Conservation (phyloP, 2,329 filamentous ascomycete genomes). For the Fusarium tuaranense region DNA sequence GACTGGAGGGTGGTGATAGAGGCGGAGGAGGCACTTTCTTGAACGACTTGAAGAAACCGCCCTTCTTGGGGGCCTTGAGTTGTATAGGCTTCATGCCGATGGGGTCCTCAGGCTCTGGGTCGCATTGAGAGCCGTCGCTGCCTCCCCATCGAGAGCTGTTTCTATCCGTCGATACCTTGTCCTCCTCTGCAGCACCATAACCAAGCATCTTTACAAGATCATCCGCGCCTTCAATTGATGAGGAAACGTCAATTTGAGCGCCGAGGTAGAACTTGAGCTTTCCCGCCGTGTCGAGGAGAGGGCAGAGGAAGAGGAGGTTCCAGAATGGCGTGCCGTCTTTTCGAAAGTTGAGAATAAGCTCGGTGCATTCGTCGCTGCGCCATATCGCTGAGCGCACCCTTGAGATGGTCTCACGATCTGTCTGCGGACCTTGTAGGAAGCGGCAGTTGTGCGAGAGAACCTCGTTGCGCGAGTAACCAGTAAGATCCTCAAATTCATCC, state of each 20-base stretch:
- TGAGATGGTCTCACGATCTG: constrained; percentile 54
- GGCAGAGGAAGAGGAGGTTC: constrained; percentile 67
- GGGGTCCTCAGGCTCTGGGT: constrained; percentile 44
- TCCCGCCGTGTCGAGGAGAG: constrained; percentile 61
- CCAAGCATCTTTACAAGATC: constrained; percentile 65
- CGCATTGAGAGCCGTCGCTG: constrained; percentile 26
- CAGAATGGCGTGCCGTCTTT: constrained; percentile 65
- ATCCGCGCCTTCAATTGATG: constrained; percentile 60
- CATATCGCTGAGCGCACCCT: constrained; percentile 57
- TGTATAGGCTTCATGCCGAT: constrained; percentile 38
- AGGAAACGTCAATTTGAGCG: constrained; percentile 68
- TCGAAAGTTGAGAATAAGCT: constrained; percentile 64
- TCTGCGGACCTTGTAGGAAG: constrained; percentile 62
- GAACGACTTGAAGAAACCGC: constrained; percentile 51
- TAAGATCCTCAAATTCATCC: constrained; percentile 64
- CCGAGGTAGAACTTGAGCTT: constrained; percentile 65
- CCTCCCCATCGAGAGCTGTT: constrained; percentile 23
- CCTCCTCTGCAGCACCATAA: constrained; percentile 45
- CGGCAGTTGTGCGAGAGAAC: constrained; percentile 62
- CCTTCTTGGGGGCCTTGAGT: constrained; percentile 43
- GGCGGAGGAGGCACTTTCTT: constrained; percentile 40
- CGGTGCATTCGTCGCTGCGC: constrained; percentile 57
- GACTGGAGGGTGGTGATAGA: constrained; percentile 41
- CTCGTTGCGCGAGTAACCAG: constrained; percentile 60
- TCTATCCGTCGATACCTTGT: constrained; percentile 16